Evolutionary conservation across 352 stramenopile species (phyloP).

Genomic region (Aphanomyces cochlioides): DNA sequence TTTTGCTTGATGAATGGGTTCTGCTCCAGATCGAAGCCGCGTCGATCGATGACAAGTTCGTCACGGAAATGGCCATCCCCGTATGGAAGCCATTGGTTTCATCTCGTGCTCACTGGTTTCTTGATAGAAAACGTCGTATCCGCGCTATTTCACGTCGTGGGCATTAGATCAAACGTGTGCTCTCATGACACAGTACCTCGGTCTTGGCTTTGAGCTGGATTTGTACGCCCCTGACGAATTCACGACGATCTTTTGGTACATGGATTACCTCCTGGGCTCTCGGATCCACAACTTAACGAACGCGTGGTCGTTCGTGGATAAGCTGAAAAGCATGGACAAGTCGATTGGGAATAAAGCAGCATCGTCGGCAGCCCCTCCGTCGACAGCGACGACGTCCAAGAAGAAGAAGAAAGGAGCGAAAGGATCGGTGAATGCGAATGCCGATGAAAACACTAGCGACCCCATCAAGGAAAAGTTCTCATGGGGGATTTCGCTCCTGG

Average conservation of each 20-base stretch:
- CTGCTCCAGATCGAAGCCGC: slow-evolving; percentile 67
- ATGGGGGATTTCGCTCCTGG: slow-evolving; percentile 74
- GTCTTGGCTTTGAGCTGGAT: slow-evolving; percentile 70
- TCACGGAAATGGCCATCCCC: slow-evolving; percentile 76
- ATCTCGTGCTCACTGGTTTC: background rate
- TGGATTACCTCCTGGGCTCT: slow-evolving; percentile 81
- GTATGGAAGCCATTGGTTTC: slow-evolving; percentile 35
- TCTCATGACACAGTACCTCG: slow-evolving; percentile 78
- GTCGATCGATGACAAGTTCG: slow-evolving; percentile 75
- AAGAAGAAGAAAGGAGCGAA: slow-evolving; percentile 21
- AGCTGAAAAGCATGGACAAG: slow-evolving; percentile 69
- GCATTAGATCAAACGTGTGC: slow-evolving; percentile 65
- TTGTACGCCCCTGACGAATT: slow-evolving; percentile 70
- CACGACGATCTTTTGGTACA: slow-evolving; percentile 70
- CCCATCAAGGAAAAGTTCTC: slow-evolving; percentile 55
- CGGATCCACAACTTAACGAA: slow-evolving; percentile 77
- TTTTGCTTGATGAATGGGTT: slow-evolving; percentile 76
- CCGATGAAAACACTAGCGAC: slow-evolving; percentile 34
- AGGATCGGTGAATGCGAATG: slow-evolving; percentile 9
- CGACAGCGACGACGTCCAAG: background rate
- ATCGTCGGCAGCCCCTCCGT: slow-evolving; percentile 14
- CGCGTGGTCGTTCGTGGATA: slow-evolving; percentile 78
- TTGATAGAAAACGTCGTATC: slow-evolving; percentile 60
- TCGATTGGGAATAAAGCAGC: slow-evolving; percentile 25
- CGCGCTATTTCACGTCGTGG: slow-evolving; percentile 81